Evolutionary conservation across 2,329 filamentous ascomycete species (phyloP).

Genomic region (Verticillium tricorpus): DNA sequence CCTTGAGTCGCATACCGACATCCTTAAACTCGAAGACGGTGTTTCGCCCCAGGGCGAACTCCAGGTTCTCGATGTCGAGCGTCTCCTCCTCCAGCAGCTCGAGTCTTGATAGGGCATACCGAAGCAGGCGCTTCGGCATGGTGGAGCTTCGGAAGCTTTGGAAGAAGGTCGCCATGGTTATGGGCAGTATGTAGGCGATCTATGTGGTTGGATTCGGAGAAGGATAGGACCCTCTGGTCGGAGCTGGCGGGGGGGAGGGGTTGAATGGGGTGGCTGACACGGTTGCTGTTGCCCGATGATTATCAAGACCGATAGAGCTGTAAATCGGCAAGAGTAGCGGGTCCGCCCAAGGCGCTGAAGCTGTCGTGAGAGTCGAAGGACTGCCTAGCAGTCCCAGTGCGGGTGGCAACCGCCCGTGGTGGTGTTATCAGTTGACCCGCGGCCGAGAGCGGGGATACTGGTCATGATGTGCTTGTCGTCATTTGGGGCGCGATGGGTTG

Average conservation of each 20-base stretch:
- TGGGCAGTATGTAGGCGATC: background rate
- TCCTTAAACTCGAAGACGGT: constrained; percentile 83
- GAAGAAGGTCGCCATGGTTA: constrained; percentile 67
- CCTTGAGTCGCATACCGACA: constrained; percentile 76
- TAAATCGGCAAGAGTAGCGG: background rate
- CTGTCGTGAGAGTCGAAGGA: background rate
- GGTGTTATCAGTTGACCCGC: constrained; percentile 28
- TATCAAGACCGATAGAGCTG: background rate
- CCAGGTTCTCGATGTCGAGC: constrained; percentile 79
- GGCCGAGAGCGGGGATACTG: constrained; percentile 27
- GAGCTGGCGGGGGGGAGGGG: background rate
- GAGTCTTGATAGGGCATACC: constrained; percentile 77
- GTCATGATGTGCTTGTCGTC: constrained; percentile 22
- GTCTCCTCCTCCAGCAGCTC: constrained; percentile 86
- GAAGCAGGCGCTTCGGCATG: constrained; percentile 84
- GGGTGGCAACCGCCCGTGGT: constrained; percentile 15
- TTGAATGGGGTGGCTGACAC: background rate
- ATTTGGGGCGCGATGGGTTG: constrained; percentile 1
- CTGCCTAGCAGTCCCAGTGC: background rate
- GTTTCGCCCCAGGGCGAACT: constrained; percentile 75
- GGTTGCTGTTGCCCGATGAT: background rate
- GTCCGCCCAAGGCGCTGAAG: background rate
- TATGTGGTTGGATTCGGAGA: background rate
- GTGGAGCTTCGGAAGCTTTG: constrained; percentile 61
- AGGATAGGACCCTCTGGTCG: background rate